These are phyloP conservation scores for Gastrolobium villosum DNA, from an alignment of 306 rosid species.

Conservation along the genomic window DNA sequence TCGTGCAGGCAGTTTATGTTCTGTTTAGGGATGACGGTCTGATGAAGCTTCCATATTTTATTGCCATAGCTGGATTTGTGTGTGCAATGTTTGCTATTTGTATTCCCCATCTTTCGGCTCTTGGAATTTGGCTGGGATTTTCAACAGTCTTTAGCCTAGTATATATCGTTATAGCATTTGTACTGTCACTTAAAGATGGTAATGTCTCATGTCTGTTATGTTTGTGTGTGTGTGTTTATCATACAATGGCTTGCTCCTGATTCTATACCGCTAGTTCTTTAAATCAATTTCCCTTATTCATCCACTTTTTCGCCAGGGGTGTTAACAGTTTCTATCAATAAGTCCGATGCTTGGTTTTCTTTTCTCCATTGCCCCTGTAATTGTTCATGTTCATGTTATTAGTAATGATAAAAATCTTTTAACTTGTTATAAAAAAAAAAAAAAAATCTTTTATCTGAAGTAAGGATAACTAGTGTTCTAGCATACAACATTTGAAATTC, in stretches of 20 bases:
- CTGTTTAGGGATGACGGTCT: slow-evolving; percentile 69
- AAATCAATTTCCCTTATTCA: not conserved
- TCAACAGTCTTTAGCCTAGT: slow-evolving; percentile 82
- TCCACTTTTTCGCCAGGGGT: not conserved
- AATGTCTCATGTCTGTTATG: slow-evolving; percentile 46
- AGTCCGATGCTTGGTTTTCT: slow-evolving; percentile 22
- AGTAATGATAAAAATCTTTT: not conserved
- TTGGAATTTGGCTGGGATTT: slow-evolving; percentile 88
- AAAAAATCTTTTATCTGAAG: slow-evolving; percentile 3
- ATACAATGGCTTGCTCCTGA: not conserved
- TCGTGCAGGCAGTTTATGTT: slow-evolving; percentile 76
- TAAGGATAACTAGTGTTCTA: slow-evolving; percentile 3
- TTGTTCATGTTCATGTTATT: slow-evolving; percentile 7
- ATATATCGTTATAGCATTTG: slow-evolving; percentile 70
- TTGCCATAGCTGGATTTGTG: slow-evolving; percentile 78
- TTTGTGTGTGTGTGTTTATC: not conserved
- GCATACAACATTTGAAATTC: not conserved
- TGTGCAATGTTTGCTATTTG: slow-evolving; percentile 88
- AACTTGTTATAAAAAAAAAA: too few relatives aligned
- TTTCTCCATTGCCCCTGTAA: not conserved
- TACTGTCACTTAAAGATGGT: slow-evolving; percentile 81
- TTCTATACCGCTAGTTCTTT: not conserved
- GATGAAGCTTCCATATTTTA: slow-evolving; percentile 89
- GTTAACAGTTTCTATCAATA: not conserved
- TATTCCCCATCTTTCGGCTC: slow-evolving; percentile 96